Evolutionary conservation across 495 filamentous ascomycete species (phyloP).

Genomic region (Melanomma pulvis-pyrius): DNA sequence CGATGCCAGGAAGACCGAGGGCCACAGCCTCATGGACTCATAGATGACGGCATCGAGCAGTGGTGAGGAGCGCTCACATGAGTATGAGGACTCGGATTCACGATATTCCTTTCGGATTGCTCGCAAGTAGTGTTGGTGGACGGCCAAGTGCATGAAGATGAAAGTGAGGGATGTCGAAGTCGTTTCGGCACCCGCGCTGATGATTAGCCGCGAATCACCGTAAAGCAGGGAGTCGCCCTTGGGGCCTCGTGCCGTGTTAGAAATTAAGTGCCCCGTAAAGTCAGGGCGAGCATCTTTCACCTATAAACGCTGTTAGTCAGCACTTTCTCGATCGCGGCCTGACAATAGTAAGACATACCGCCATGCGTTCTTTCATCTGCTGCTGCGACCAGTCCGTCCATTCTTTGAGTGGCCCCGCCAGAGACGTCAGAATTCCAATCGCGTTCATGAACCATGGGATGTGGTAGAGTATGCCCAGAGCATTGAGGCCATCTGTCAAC

Average conservation of each 20-base stretch:
- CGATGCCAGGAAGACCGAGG: neutral
- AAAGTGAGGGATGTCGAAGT: conserved; percentile 8
- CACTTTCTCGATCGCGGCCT: neutral
- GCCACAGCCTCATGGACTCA: conserved; percentile 17
- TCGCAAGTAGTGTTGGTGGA: neutral
- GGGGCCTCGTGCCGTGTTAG: neutral
- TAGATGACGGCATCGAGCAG: conserved; percentile 9
- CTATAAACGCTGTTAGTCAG: neutral
- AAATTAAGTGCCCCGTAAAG: neutral
- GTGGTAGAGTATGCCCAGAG: neutral
- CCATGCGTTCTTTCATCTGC: conserved; percentile 7
- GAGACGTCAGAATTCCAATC: neutral
- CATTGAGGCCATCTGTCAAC: neutral
- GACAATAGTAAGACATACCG: neutral
- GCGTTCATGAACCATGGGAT: conserved; percentile 14
- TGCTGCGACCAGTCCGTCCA: conserved; percentile 4
- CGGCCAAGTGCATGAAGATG: conserved; percentile 9
- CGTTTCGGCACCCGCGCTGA: conserved; percentile 20
- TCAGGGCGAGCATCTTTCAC: conserved; percentile 4
- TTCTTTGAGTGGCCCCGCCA: conserved; percentile 4
- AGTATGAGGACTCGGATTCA: neutral
- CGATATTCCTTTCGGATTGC: neutral
- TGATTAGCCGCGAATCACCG: conserved; percentile 14
- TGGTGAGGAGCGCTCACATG: conserved; percentile 1
- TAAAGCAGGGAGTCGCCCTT: neutral